A percentile compares a stretch with the other conserved stretches of the same genome.
These are phyloP conservation scores for Novymonas esmeraldas DNA, from an alignment of 208 protist species.

Conservation along the genomic window DNA sequence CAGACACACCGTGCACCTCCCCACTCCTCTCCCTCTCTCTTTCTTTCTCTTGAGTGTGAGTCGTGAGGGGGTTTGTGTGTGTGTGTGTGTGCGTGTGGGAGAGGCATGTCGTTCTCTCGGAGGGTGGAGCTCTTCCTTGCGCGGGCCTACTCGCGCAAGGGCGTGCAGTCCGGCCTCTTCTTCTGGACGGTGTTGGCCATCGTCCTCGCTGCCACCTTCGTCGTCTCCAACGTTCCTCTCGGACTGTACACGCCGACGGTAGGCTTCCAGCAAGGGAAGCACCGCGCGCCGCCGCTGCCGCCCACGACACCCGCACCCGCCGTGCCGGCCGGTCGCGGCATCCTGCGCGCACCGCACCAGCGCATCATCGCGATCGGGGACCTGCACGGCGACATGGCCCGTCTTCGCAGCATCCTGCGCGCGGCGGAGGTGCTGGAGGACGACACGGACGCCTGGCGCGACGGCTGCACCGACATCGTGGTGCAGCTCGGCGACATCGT, in stretches of 20 bases:
- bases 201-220: conserved; percentile 18
- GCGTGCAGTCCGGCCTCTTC: conserved; percentile 2
- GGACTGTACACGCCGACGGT: conserved; percentile 28
- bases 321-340: conserved; percentile 2
- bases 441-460: conserved; percentile 34
- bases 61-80: too few species aligned
- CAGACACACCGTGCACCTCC: neutral
- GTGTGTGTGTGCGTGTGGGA: too few species aligned
- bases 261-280: conserved; percentile 16
- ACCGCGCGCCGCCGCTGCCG: conserved; percentile 4
- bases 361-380: conserved; percentile 66
- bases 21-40: neutral
- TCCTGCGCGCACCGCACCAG: conserved; percentile 2
- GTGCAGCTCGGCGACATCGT: conserved; percentile 79
- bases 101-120: neutral
- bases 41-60: too few species aligned
- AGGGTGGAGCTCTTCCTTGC: conserved; percentile 5
- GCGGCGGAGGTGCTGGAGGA: conserved; percentile 43
- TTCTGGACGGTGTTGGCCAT: conserved; percentile 26
- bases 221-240: conserved; percentile 15
- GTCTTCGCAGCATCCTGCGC: conserved; percentile 37
- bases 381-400: conserved; percentile 57
- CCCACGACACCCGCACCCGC: too few species aligned
- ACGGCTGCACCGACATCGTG: conserved; percentile 39
- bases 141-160: conserved; percentile 10